Conservation (phyloP, 148 eudicot species). For the Rhododendron ovatum region DNA sequence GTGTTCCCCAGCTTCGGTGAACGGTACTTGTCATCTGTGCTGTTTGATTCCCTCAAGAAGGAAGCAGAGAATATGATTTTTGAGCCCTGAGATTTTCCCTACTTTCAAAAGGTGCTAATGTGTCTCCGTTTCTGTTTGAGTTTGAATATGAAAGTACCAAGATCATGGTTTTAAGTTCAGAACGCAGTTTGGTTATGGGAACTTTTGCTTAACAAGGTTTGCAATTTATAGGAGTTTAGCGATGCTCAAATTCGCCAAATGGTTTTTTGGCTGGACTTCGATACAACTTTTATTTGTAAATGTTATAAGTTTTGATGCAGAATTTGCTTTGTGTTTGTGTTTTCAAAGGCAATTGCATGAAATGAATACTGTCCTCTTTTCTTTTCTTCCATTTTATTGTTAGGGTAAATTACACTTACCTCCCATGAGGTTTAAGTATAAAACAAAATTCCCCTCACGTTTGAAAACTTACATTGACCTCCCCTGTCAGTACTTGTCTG, state of each 20-base stretch:
- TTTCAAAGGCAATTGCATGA: too few species aligned
- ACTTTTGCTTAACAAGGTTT: not conserved
- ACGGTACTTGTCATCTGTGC: conserved; percentile 64
- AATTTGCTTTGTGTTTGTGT: too few species aligned
- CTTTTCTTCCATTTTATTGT: too few species aligned
- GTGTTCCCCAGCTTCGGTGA: conserved; percentile 88
- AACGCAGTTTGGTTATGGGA: not conserved
- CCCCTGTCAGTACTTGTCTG: too few species aligned
- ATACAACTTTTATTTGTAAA: not conserved
- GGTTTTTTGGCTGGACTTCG: too few species aligned
- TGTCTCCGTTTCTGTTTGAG: not conserved
- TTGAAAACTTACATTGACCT: too few species aligned
- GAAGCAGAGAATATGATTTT: conserved; percentile 34
- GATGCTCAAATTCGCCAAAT: too few species aligned
- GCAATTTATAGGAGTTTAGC: not conserved
- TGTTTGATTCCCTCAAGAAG: conserved; percentile 53
- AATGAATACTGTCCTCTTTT: too few species aligned
- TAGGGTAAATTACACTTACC: too few species aligned
- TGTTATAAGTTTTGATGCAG: not conserved
- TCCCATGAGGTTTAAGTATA: too few species aligned
- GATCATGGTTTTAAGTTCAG: not conserved
- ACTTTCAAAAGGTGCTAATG: not conserved
- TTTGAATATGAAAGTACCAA: not conserved
- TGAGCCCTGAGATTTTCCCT: conserved; percentile 29
- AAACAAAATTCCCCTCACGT: too few species aligned